Conservation (phyloP, 179 eudicot genomes). For the Carnegiea gigantea region DNA sequence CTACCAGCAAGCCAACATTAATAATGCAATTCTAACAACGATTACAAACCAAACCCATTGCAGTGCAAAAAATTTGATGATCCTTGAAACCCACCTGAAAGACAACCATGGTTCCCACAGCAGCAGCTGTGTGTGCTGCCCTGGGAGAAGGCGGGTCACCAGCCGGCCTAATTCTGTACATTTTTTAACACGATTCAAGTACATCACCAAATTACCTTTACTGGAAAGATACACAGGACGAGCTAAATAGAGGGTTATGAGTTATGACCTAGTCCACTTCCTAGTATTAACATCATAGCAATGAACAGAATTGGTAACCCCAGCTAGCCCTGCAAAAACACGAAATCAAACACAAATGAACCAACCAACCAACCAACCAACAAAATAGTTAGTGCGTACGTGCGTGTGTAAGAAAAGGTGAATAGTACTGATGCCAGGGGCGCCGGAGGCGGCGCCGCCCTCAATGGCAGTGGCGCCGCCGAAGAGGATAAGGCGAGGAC, state of each 20-base stretch:
- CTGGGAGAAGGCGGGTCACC: constrained; percentile 98
- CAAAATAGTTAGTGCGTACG: background rate
- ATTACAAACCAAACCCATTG: too few relatives aligned
- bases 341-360: background rate
- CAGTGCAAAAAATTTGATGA: background rate
- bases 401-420: background rate
- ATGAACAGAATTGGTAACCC: constrained; percentile 83
- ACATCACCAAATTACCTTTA: background rate
- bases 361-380: constrained; percentile 13
- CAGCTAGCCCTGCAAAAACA: constrained; percentile 69
- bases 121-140: constrained; percentile 95
- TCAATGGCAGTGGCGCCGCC: constrained; percentile 98
- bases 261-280: constrained; percentile 86
- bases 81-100: constrained; percentile 69
- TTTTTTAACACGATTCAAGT: background rate
- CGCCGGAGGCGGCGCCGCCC: constrained; percentile 59
- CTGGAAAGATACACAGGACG: background rate
- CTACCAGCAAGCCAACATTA: constrained; percentile 40
- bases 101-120: constrained; percentile 98
- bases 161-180: constrained; percentile 66
- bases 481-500: constrained; percentile 86
- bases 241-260: background rate
- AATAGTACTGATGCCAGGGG: constrained; percentile 43
- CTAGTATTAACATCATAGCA: constrained; percentile 71
- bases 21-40: constrained; percentile 13